Evolutionary conservation across 805 yeast species (phyloP).

Genomic region (Metschnikowia rubicola): DNA sequence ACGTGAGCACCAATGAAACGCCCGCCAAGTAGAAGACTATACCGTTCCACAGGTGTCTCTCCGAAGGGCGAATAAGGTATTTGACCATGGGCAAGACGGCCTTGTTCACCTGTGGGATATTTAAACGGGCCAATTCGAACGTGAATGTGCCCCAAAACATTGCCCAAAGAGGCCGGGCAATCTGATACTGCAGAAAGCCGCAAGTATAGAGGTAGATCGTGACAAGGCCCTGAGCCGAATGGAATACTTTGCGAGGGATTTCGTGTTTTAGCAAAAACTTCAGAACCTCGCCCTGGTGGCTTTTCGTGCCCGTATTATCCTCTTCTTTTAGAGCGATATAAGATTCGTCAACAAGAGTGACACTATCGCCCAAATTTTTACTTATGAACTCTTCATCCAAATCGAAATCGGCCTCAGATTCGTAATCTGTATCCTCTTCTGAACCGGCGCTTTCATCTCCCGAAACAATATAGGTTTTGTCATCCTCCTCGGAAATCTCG

Average conservation of each 20-base stretch:
- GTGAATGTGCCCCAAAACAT: conserved; percentile 55
- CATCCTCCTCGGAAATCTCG: conserved; percentile 31
- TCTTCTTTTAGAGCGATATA: conserved; percentile 5
- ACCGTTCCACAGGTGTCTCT: conserved; percentile 72
- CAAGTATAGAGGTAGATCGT: conserved; percentile 68
- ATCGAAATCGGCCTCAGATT: not conserved
- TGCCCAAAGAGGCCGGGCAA: conserved; percentile 57
- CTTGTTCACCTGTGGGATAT: conserved; percentile 57
- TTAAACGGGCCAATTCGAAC: conserved; percentile 68
- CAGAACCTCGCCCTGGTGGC: conserved; percentile 1
- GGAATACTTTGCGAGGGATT: conserved; percentile 82
- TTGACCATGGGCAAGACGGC: conserved; percentile 68
- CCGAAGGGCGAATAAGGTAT: conserved; percentile 80
- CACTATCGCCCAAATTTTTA: not conserved
- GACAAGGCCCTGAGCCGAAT: conserved; percentile 82
- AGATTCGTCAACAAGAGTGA: conserved; percentile 5
- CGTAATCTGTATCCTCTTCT: not conserved
- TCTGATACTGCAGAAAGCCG: conserved; percentile 52
- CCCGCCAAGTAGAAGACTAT: conserved; percentile 86
- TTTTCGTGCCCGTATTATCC: not conserved
- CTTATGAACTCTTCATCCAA: not conserved
- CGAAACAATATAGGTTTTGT: conserved; percentile 29
- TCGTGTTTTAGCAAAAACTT: conserved; percentile 72
- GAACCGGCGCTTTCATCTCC: conserved; percentile 3
- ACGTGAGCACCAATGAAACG: conserved; percentile 60